These are phyloP conservation scores for Nakazawaea sp. DNA, from an alignment of 805 yeast genomes.

Conservation along the genomic window DNA sequence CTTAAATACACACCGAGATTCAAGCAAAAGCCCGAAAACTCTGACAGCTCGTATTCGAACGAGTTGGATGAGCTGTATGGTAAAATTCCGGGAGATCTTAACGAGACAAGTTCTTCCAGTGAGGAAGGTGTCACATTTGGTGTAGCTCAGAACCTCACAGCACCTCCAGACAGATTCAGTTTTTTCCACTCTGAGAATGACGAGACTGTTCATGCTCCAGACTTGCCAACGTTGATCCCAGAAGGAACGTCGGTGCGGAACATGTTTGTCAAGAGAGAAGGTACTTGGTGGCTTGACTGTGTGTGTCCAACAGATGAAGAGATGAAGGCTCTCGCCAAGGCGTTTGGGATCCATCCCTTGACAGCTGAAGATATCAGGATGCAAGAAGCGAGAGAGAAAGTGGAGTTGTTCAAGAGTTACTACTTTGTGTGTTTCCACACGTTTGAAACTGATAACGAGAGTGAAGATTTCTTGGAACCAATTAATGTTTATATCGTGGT, in stretches of 20 bases:
- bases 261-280: constrained; percentile 64
- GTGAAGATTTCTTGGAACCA: constrained; percentile 79
- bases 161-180: constrained; percentile 71
- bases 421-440: constrained; percentile 97
- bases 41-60: background rate
- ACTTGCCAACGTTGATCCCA: constrained; percentile 68
- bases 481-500: constrained; percentile 71
- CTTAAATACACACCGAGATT: constrained; percentile 52
- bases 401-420: constrained; percentile 82
- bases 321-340: constrained; percentile 86
- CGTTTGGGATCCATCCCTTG: constrained; percentile 95
- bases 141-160: constrained; percentile 9
- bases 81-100: constrained; percentile 19
- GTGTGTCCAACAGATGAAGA: constrained; percentile 91
- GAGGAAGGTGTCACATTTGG: constrained; percentile 31
- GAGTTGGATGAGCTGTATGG: constrained; percentile 12
- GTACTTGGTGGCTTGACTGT: constrained; percentile 97
- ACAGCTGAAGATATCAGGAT: constrained; percentile 95
- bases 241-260: constrained; percentile 59
- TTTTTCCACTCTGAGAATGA: constrained; percentile 78
- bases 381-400: constrained; percentile 97
- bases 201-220: constrained; percentile 86
- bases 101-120: constrained; percentile 12
- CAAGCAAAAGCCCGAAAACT: background rate
- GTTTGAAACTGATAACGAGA: constrained; percentile 77